Evolutionary conservation across 176 grass and related monocot species (phyloP), one percentile per base, ranked within the genome.

Genomic region (Rhynchospora tenuis): DNA sequence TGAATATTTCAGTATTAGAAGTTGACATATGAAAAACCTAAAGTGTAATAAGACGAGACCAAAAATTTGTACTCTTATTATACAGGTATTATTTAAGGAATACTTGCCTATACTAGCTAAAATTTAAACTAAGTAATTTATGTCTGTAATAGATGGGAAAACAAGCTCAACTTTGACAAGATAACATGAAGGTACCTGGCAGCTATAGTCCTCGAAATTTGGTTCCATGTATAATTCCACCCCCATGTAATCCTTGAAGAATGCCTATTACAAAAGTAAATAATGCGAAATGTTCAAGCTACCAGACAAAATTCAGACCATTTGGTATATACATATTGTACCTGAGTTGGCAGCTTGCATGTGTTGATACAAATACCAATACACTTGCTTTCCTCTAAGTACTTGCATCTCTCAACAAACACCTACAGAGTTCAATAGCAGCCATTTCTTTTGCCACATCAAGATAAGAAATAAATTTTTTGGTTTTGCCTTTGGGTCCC

Each of bases 261-360:
- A 98, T 27, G 89, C 93, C 92, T 98, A 81, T 79, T 82, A 83
- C 0, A 27, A 26, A 52, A 79, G 67, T 51, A 70, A 3, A 9
- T 75, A 78, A 54, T 56, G 13, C 58, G 66, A 7, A 28, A 1
- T 9, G 22, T 76, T 59, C 4, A 22, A 15, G 50, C 17, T 22
- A 52, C 26, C 67, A 72, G 28, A 2, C 13, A 73, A 38, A 38
- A 38, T 38, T 38, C 33, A 38, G 5, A 60, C 20, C 45, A 62
- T 44, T 59, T 9, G 24, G 79, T 29, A 76, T 69, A 79, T n/a
- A 78, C 3, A 93, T 71, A 50, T 19, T 56, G 59, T 28, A 97
- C 95, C 95, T 98, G 95, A 29, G 95, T 98, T 83, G 95, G 92
- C 28, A 94, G 85, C 74, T 98, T 98, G 85, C 95, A 98, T 0